A percentile compares a stretch with the other conserved stretches of the same genome.
These are phyloP conservation scores for Chrysoporthe austroafricana DNA, from an alignment of 2,329 filamentous ascomycete genomes.

Conservation along the genomic window DNA sequence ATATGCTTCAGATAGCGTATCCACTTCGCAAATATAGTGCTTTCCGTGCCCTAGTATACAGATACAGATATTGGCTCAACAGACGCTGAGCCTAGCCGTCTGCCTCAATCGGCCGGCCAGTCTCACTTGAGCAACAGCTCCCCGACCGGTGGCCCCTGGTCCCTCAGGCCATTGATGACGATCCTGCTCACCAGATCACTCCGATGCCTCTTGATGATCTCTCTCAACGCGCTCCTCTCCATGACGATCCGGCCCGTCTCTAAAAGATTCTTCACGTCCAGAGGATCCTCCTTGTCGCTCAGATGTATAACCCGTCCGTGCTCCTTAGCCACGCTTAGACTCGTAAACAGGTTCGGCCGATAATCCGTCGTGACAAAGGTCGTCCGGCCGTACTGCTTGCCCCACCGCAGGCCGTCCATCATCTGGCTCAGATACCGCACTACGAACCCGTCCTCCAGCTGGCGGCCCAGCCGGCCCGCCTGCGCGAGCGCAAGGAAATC, in stretches of 20 bases:
- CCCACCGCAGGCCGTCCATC: conserved; percentile 72
- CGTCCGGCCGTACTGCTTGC: conserved; percentile 68
- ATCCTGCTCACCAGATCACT: conserved; percentile 62
- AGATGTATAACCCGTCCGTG: conserved; percentile 72
- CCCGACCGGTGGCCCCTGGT: conserved; percentile 41
- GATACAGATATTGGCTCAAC: neutral
- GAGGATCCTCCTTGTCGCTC: conserved; percentile 55
- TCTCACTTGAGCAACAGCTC: neutral
- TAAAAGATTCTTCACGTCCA: conserved; percentile 94
- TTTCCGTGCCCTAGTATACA: neutral
- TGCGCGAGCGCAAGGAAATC: conserved; percentile 51
- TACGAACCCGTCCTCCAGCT: conserved; percentile 52
- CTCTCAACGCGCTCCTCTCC: conserved; percentile 78
- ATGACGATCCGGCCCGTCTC: conserved; percentile 85
- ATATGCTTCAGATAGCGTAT: neutral
- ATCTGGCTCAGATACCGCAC: conserved; percentile 68
- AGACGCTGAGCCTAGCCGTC: neutral
- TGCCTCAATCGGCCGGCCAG: neutral
- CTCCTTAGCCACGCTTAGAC: conserved; percentile 65
- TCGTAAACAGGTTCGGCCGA: conserved; percentile 66
- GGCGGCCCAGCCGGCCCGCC: conserved; percentile 39
- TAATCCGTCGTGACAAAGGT: conserved; percentile 71
- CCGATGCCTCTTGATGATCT: conserved; percentile 74
- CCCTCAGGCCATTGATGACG: conserved; percentile 46
- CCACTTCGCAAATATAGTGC: neutral